Evolutionary conservation across 2,329 filamentous ascomycete species (phyloP), one percentile per base, ranked within the genome.

Genomic region (Xylaria digitata): DNA sequence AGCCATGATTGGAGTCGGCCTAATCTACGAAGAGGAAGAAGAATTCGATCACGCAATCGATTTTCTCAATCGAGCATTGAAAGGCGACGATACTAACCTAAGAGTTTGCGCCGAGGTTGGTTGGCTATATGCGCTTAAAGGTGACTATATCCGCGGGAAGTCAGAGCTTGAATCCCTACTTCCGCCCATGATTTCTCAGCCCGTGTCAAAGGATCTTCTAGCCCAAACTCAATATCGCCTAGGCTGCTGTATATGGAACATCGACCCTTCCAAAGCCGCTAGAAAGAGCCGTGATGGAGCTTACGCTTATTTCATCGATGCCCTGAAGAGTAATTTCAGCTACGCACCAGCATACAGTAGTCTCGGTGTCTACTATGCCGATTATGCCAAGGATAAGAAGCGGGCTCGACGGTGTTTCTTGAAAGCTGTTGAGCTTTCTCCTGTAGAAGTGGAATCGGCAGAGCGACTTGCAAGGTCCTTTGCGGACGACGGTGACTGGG

Each of bases 1-100:
- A 34, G 94, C 94, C 2, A 83, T 99, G 68, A 92, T 98, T 52
- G 96, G 96, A 0, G 89, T 97, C 40, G 96, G 96, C 1, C 81
- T 98, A 26, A 95, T 99, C 46, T 90, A 94, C 53, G 94, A 97
- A 78, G 96, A 98, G 73, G 94, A 97, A 71, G 91, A 97, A 74
- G 92, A 98, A 69, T 97, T 92, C 74, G 84, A 87, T 53, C 86
- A 93, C 74, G 96, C 96, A 0, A 89, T 94, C 45, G 87, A 91
- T 32, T 97, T 97, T 74, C 81, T 99, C 13, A 86, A 86, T 45
- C 87, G 92, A 69, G 96, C 96, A 1, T 78, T 96, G 30, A 78
- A 89, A 70, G 87, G 92, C 26, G 93, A 97, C 75, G 82, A 85
- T 1, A 82, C 83, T 11, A 97, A 97, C 72, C 83, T 94, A 21